These are phyloP conservation scores for Marasmius sp. DNA, from an alignment of 1,284 basidiomycete species.

Conservation along the genomic window DNA sequence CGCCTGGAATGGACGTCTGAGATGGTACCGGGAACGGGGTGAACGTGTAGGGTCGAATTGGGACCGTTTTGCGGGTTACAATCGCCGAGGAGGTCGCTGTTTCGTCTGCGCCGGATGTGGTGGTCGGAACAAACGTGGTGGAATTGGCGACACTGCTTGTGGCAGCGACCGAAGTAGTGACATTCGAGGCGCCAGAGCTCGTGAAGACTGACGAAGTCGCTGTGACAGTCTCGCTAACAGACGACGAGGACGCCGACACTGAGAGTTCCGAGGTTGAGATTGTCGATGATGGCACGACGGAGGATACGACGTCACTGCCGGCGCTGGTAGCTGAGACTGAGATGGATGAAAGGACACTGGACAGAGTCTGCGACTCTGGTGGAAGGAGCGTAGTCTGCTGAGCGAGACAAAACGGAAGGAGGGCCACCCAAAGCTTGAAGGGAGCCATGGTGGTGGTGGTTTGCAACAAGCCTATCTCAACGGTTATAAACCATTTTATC, in stretches of 20 bases:
- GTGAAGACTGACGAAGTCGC: background rate
- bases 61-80: background rate
- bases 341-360: background rate
- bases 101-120: background rate
- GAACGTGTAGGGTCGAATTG: background rate
- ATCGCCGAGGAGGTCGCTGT: background rate
- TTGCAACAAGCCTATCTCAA: background rate
- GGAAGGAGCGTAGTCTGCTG: background rate
- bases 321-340: background rate
- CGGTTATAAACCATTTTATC: too few species aligned
- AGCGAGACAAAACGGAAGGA: background rate
- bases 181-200: background rate
- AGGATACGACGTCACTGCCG: too few species aligned
- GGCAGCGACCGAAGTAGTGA: background rate
- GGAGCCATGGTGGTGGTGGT: background rate
- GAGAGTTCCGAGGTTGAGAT: background rate
- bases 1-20: conserved; percentile 8
- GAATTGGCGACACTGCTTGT: background rate
- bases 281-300: background rate
- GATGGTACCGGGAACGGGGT: conserved; percentile 4
- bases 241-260: background rate
- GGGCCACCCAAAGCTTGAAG: background rate
- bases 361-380: background rate
- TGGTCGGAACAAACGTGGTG: background rate
- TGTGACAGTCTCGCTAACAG: background rate